Conservation (phyloP, 2,329 filamentous ascomycete genomes). For the Thelonectria olida region DNA sequence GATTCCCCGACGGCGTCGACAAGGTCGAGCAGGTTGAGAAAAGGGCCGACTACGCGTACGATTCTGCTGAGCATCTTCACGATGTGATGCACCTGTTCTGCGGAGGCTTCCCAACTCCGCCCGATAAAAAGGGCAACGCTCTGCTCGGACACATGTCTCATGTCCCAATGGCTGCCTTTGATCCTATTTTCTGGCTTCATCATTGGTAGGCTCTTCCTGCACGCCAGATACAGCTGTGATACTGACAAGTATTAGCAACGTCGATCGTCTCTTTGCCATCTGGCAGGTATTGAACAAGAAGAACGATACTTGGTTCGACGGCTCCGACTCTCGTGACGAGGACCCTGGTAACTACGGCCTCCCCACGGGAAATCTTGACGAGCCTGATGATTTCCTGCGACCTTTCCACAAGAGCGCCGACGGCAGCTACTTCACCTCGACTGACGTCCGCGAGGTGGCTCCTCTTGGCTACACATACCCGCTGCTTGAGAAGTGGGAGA, state of each 20-base stretch:
- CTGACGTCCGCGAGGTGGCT: neutral
- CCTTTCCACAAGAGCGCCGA: neutral
- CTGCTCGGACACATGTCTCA: slow-evolving; percentile 21
- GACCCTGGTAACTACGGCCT: slow-evolving; percentile 1
- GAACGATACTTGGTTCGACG: neutral
- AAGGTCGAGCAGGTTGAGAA: neutral
- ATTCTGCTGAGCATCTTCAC: neutral
- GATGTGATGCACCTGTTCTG: neutral
- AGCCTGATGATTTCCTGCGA: neutral
- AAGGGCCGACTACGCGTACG: neutral
- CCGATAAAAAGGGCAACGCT: neutral
- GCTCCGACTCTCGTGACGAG: neutral
- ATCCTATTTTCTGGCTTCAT: slow-evolving; percentile 30
- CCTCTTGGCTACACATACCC: neutral
- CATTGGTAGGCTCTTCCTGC: slow-evolving; percentile 2
- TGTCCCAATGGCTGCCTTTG: slow-evolving; percentile 19
- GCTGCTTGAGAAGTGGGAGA: slow-evolving; percentile 1
- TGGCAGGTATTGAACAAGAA: neutral
- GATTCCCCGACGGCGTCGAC: neutral
- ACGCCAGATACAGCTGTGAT: neutral
- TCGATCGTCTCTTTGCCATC: slow-evolving; percentile 7
- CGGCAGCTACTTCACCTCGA: neutral
- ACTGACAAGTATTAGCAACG: neutral
- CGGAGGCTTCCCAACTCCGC: neutral
- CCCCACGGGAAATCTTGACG: neutral